These are phyloP conservation scores for Bolboschoenus planiculmis DNA, from an alignment of 176 grass and related monocot genomes.

Conservation along the genomic window DNA sequence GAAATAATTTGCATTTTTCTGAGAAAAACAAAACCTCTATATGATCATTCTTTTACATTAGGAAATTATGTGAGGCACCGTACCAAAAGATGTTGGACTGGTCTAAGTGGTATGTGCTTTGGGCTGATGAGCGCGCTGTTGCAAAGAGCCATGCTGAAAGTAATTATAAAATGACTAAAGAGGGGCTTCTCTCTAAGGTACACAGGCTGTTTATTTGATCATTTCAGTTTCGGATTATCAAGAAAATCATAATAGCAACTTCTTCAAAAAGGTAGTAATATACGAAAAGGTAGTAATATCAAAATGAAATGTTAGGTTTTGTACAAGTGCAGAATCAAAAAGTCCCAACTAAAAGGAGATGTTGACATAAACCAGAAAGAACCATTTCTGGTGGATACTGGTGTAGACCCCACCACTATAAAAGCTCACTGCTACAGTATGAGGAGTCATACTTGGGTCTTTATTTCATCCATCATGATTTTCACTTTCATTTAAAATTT, in stretches of 20 bases:
- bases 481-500: background rate
- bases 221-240: background rate
- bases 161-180: constrained; percentile 85
- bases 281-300: background rate
- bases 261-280: background rate
- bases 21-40: background rate
- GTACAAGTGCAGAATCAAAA: background rate
- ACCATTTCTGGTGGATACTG: background rate
- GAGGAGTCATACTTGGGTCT: background rate
- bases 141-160: constrained; percentile 94
- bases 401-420: background rate
- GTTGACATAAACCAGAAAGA: background rate
- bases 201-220: constrained; percentile 21
- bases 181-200: constrained; percentile 90
- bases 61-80: constrained; percentile 91
- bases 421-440: background rate
- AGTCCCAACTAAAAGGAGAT: background rate
- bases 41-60: constrained; percentile 12
- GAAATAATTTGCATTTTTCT: background rate
- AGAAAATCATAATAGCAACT: background rate
- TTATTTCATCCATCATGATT: background rate
- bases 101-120: constrained; percentile 97
- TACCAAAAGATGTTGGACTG: constrained; percentile 95
- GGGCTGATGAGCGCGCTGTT: constrained; percentile 89
- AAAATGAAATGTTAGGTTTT: background rate